These are phyloP conservation scores for Fusarium sp. DNA, from an alignment of 2,329 filamentous ascomycete genomes.

Conservation along the genomic window DNA sequence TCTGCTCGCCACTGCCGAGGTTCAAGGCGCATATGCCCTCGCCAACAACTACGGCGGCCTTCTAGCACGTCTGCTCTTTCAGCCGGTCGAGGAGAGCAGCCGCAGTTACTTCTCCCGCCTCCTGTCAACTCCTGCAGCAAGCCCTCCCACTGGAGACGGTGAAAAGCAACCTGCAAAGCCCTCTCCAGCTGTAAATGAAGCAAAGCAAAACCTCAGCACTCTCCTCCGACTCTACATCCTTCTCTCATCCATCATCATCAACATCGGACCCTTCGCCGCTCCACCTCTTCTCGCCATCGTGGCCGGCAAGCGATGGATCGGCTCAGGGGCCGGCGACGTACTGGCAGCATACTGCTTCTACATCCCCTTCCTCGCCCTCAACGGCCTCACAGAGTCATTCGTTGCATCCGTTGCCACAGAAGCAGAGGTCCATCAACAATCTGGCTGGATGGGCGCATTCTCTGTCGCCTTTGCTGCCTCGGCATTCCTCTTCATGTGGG, in stretches of 20 bases:
- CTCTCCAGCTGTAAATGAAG: slow-evolving; percentile 52
- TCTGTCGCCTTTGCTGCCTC: slow-evolving; percentile 80
- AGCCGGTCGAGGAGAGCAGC: slow-evolving; percentile 94
- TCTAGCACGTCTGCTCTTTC: slow-evolving; percentile 88
- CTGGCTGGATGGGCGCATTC: slow-evolving; percentile 85
- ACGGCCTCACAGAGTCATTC: slow-evolving; percentile 92
- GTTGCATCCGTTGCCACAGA: slow-evolving; percentile 87
- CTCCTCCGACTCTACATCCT: slow-evolving; percentile 81
- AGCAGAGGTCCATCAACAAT: slow-evolving; percentile 80
- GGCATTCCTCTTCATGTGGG: slow-evolving; percentile 80
- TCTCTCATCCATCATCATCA: slow-evolving; percentile 75
- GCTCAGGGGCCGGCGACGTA: slow-evolving; percentile 77
- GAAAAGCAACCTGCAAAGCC: slow-evolving; percentile 35
- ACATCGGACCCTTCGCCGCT: slow-evolving; percentile 80
- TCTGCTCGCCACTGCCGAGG: slow-evolving; percentile 77
- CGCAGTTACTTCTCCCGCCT: slow-evolving; percentile 90
- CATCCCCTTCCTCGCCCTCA: slow-evolving; percentile 90
- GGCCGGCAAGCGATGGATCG: slow-evolving; percentile 81
- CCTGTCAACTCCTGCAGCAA: slow-evolving; percentile 59
- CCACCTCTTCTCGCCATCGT: slow-evolving; percentile 80
- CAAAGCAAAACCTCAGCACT: slow-evolving; percentile 66
- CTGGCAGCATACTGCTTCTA: slow-evolving; percentile 90
- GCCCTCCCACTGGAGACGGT: slow-evolving; percentile 19
- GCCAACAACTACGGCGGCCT: slow-evolving; percentile 96
- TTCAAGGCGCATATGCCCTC: slow-evolving; percentile 92